A percentile compares a stretch with the other conserved stretches of the same genome.
phyloP scores from a whole-genome alignment of 441 rosid genomes.

The Iberis amara region DNA sequence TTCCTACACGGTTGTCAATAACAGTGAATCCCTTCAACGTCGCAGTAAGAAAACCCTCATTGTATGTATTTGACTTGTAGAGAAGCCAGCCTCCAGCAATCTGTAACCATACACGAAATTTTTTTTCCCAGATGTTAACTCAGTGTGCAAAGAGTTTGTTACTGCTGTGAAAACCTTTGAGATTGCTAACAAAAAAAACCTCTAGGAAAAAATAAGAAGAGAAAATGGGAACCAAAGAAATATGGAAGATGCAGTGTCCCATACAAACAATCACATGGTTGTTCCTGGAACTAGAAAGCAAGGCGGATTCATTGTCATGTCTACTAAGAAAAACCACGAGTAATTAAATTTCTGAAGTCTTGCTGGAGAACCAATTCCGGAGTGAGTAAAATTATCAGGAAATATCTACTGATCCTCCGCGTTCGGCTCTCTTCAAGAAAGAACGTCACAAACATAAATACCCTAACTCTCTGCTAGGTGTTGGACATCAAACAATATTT shows the following conservation, averaged over 20 bases:
- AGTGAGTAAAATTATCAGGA: conserved; percentile 8
- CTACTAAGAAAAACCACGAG: background rate
- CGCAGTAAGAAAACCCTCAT: conserved; percentile 80
- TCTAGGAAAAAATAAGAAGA: conserved; percentile 7
- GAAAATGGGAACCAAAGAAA: conserved; percentile 16
- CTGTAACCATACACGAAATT: conserved; percentile 35
- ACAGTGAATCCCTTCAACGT: conserved; percentile 79
- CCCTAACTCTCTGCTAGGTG: background rate
- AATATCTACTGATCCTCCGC: conserved; percentile 7
- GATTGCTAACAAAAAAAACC: background rate
- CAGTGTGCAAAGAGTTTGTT: conserved; percentile 17
- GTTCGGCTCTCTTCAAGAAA: conserved; percentile 4
- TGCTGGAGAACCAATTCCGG: conserved; percentile 15
- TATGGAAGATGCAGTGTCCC: conserved; percentile 15
- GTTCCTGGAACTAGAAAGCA: conserved; percentile 9
- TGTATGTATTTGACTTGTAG: conserved; percentile 59
- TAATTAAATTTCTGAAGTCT: conserved; percentile 10
- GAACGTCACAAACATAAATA: conserved; percentile 19
- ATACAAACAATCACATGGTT: conserved; percentile 11
- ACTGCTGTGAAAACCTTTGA: conserved; percentile 4
- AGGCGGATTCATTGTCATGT: conserved; percentile 2
- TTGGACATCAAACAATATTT: conserved; percentile 15
- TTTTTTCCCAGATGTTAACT: conserved; percentile 18
- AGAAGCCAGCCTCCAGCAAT: conserved; percentile 82
- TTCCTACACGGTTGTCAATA: conserved; percentile 90